Base-by-base conservation (phyloP, 169 alveolate species). In the Plasmodium cynomolgi region DNA sequence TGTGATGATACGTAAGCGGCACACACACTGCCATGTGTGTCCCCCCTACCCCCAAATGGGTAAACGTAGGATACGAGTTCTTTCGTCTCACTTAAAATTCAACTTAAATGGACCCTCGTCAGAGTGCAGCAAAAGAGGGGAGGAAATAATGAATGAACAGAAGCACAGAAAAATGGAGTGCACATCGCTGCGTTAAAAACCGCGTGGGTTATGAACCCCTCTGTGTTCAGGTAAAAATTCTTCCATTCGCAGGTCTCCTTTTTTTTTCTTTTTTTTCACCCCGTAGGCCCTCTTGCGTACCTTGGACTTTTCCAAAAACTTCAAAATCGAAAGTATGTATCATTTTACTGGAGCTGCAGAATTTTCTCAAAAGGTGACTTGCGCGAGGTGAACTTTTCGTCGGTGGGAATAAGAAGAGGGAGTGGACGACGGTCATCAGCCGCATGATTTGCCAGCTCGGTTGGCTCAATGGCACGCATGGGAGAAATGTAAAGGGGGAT, bases 301-400 rank as follows among this genome's bases (percentile, higher is more conserved):
- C 94, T 88, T 88, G 94, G 72, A 88, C 94, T 50, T 88, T 88
- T 77, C 94, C 94, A 50, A 88, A 88, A 33, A 88, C 94, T 79
- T 88, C 94, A 73, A 88, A 88, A 88, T 88, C 94, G 26, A 88
- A 88, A 13, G 86, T 23, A 80, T 88, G 39, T 88, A 88, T 88
- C 94, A 88, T 88, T 79, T 88, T 88, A 79, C 62, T 77, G 20
- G 72, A 88, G 50, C 7, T 77, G 17, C 20, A n/a, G 50, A 88
- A 79, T 1, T 75, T 29, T 75, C 41, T 85, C 41, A 33, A 54
- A 33, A 56, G 39, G 11, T 72, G 77, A 62, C 41, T 85, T 31
- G 29, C 80, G 81, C 62, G 50, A 20, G 82, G 7, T 20, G 31
- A 47, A 85, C 68, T n/a, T 75, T 85, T 85, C 62, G 85, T 68